Evolutionary conservation across 108 stramenopile species (phyloP).

Genomic region (Schizochytrium sp.): DNA sequence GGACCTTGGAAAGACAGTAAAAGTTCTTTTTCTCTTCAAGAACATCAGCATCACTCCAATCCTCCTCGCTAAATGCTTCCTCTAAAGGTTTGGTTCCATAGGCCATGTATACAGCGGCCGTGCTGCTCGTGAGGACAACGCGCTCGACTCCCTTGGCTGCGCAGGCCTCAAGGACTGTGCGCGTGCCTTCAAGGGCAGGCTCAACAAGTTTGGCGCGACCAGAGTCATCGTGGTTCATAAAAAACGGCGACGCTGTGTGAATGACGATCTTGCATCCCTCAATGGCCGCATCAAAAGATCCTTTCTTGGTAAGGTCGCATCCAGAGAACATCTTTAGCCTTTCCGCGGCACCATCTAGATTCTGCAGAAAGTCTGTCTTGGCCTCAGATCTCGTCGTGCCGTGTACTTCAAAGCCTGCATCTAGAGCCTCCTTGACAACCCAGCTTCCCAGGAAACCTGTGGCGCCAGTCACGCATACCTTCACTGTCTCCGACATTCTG

Average conservation of each 20-base stretch:
- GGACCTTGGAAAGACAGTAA: conserved; percentile 49
- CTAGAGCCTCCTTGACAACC: conserved; percentile 59
- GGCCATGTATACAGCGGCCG: conserved; percentile 9
- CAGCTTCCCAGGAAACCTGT: conserved; percentile 36
- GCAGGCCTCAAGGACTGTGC: conserved; percentile 65
- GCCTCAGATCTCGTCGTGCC: conserved; percentile 13
- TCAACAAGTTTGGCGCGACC: conserved; percentile 67
- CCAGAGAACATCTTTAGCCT: conserved; percentile 65
- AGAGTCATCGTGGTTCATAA: conserved; percentile 44
- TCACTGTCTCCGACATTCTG: neutral
- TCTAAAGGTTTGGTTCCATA: neutral
- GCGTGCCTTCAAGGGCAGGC: conserved; percentile 69
- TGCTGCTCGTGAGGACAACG: conserved; percentile 47
- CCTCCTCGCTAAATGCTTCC: neutral
- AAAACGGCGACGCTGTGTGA: conserved; percentile 70
- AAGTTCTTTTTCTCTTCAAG: conserved; percentile 18
- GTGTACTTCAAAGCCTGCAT: conserved; percentile 35
- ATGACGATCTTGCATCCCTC: conserved; percentile 63
- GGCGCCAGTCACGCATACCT: conserved; percentile 55
- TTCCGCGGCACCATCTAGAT: conserved; percentile 65
- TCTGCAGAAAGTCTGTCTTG: conserved; percentile 32
- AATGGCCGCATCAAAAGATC: conserved; percentile 66
- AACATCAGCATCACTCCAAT: conserved; percentile 33
- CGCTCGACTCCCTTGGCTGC: conserved; percentile 4
- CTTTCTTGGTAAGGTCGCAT: conserved; percentile 63